Evolutionary conservation across 2,329 filamentous ascomycete species (phyloP).

Genomic region (Diaporthe humulicola): DNA sequence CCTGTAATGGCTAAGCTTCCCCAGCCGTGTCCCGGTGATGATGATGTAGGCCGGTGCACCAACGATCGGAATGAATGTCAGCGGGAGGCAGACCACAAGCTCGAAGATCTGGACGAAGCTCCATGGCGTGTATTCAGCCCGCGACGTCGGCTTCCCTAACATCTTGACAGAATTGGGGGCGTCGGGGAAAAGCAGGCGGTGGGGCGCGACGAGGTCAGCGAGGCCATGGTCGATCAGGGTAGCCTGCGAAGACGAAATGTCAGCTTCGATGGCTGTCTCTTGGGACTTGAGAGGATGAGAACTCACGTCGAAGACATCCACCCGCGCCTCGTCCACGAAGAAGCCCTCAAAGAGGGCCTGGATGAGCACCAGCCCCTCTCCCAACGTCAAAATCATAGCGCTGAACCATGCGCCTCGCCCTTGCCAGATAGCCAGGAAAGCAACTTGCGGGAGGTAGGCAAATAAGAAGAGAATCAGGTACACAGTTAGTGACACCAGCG

Average conservation of each 20-base stretch:
- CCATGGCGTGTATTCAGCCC: conserved; percentile 88
- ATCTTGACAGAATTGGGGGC: conserved; percentile 81
- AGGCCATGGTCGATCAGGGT: conserved; percentile 82
- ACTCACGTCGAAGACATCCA: conserved; percentile 86
- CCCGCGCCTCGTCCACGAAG: conserved; percentile 83
- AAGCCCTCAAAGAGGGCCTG: conserved; percentile 81
- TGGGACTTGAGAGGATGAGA: background rate
- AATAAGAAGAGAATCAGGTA: conserved; percentile 90
- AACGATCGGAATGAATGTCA: conserved; percentile 88
- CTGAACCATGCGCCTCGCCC: conserved; percentile 90
- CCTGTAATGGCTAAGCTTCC: conserved; percentile 90
- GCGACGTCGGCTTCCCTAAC: conserved; percentile 83
- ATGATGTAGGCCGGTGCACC: conserved; percentile 89
- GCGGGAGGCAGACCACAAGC: conserved; percentile 81
- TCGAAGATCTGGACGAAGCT: conserved; percentile 92
- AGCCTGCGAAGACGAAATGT: conserved; percentile 55
- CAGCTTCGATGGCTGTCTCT: conserved; percentile 4
- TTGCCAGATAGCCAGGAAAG: conserved; percentile 91
- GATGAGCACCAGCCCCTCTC: conserved; percentile 81
- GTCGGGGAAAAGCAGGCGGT: conserved; percentile 75
- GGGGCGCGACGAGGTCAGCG: conserved; percentile 75
- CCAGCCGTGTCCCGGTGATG: conserved; percentile 87
- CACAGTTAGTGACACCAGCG: conserved; percentile 85
- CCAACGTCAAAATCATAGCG: conserved; percentile 88
- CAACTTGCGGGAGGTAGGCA: conserved; percentile 89